Percentiles rank a stretch among this genome's conserved stretches.
These are phyloP conservation scores for Nemania sp. DNA, from an alignment of 2,329 filamentous ascomycete genomes.

Conservation along the genomic window DNA sequence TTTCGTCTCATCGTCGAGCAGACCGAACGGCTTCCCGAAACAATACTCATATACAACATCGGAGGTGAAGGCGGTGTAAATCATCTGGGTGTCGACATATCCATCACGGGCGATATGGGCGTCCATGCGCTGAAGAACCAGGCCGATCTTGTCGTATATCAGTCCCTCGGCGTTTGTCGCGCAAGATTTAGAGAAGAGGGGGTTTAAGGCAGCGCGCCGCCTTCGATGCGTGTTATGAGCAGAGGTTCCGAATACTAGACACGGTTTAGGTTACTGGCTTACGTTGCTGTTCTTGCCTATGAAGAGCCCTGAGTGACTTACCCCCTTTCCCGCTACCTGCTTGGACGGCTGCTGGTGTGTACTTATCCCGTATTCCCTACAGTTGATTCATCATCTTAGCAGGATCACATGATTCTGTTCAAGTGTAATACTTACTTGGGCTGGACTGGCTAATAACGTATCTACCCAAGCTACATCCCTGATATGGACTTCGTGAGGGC, in stretches of 20 bases:
- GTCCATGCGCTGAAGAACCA: conserved; percentile 16
- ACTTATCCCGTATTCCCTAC: conserved; percentile 26
- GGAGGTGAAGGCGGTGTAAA: conserved; percentile 11
- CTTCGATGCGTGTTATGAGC: conserved; percentile 19
- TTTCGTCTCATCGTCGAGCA: conserved; percentile 19
- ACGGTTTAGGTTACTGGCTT: not conserved
- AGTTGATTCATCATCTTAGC: not conserved
- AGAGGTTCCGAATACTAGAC: conserved; percentile 22
- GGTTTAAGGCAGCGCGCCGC: conserved; percentile 22
- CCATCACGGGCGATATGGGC: conserved; percentile 17
- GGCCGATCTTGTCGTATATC: conserved; percentile 22
- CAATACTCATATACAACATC: conserved; percentile 23
- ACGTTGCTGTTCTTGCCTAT: not conserved
- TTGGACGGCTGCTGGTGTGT: conserved; percentile 18
- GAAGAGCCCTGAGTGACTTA: not conserved
- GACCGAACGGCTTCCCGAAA: conserved; percentile 14
- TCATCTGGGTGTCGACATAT: conserved; percentile 14
- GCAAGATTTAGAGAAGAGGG: conserved; percentile 23
- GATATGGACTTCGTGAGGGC: conserved; percentile 53
- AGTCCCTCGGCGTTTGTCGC: conserved; percentile 9
- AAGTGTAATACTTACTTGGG: conserved; percentile 11
- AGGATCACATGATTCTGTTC: not conserved
- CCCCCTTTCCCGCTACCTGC: conserved; percentile 22
- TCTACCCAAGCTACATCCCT: conserved; percentile 24
- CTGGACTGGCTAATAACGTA: conserved; percentile 10